Conservation (phyloP, 805 yeast species). For the Barnettozyma vustinii region DNA sequence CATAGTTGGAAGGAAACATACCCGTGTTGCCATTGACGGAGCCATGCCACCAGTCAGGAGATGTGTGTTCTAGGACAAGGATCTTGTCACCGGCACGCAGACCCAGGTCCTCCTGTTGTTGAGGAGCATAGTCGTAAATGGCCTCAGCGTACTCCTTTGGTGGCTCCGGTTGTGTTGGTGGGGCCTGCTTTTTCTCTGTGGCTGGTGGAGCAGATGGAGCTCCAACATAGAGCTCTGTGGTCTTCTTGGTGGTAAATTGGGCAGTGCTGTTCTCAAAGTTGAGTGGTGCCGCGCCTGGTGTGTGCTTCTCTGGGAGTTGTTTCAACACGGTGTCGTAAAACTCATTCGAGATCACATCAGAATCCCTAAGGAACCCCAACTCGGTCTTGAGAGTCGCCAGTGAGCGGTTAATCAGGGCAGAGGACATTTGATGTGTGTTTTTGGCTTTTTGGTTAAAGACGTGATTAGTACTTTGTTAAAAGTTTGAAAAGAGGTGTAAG, state of each 20-base stretch:
- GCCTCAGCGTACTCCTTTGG: slow-evolving; percentile 51
- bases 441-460: neutral
- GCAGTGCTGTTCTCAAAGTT: slow-evolving; percentile 24
- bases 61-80: slow-evolving; percentile 63
- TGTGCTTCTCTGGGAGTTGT: slow-evolving; percentile 54
- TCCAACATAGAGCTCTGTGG: neutral
- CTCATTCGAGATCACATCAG: slow-evolving; percentile 59
- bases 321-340: slow-evolving; percentile 45
- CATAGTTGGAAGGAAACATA: slow-evolving; percentile 88
- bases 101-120: slow-evolving; percentile 68
- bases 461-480: neutral
- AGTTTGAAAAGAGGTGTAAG: neutral
- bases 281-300: slow-evolving; percentile 45
- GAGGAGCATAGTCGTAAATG: slow-evolving; percentile 67
- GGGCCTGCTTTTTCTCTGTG: neutral
- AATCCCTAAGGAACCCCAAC: slow-evolving; percentile 71
- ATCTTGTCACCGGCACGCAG: slow-evolving; percentile 65
- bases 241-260: slow-evolving; percentile 5
- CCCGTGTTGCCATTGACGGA: slow-evolving; percentile 55
- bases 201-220: neutral
- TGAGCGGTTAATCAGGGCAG: slow-evolving; percentile 72
- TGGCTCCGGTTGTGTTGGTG: slow-evolving; percentile 20
- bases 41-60: slow-evolving; percentile 93
- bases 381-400: slow-evolving; percentile 71
- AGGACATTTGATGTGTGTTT: slow-evolving; percentile 27